phyloP scores from a whole-genome alignment of 768 basidiomycete species.

The Favolaschia claudopus region DNA sequence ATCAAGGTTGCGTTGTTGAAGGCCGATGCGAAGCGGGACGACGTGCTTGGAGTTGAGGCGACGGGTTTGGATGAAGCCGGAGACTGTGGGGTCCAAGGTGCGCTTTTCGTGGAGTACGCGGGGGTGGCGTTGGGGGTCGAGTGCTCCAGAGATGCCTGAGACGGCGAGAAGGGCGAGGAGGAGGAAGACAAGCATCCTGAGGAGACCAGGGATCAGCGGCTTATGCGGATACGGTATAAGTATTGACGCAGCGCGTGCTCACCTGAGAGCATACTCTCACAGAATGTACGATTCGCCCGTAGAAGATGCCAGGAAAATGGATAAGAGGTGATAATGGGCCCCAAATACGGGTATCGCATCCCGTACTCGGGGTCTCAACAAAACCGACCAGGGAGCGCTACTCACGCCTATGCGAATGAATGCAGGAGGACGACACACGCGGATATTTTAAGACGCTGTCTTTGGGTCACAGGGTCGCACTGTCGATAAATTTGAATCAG shows the following conservation, averaged over 20 bases:
- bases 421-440: too few species aligned
- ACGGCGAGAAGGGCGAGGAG: slow-evolving; percentile 6
- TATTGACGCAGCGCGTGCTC: not conserved
- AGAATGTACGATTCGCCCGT: too few species aligned
- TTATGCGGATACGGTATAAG: not conserved
- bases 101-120: slow-evolving; percentile 50
- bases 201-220: not conserved
- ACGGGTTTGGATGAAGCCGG: slow-evolving; percentile 39
- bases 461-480: too few species aligned
- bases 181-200: slow-evolving; percentile 13
- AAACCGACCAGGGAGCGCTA: too few species aligned
- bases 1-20: slow-evolving; percentile 50
- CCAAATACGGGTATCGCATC: too few species aligned
- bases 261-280: not conserved
- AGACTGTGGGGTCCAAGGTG: slow-evolving; percentile 33
- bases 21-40: slow-evolving; percentile 55
- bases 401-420: too few species aligned
- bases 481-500: too few species aligned
- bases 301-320: too few species aligned
- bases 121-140: not conserved
- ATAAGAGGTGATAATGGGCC: too few species aligned
- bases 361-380: too few species aligned
- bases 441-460: too few species aligned
- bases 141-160: not conserved
- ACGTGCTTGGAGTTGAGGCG: slow-evolving; percentile 38